These are phyloP conservation scores for Hypoxylon subgilvum DNA, from an alignment of 495 filamentous ascomycete genomes.

Conservation along the genomic window DNA sequence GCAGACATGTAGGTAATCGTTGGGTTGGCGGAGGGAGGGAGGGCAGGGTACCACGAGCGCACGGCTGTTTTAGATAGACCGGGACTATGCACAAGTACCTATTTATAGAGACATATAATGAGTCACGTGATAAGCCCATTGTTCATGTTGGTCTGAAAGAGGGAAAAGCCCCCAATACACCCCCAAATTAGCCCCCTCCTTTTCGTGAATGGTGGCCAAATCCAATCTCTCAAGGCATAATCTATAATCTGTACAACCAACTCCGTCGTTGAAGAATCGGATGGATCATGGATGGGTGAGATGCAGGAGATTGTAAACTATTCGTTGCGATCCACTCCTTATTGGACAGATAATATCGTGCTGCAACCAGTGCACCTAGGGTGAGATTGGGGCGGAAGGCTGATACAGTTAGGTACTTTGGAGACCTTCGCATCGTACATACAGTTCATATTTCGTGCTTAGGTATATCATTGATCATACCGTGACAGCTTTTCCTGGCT, in stretches of 20 bases:
- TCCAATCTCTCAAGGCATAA: too few relatives aligned
- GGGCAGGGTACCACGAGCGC: slow-evolving; percentile 33
- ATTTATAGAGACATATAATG: slow-evolving; percentile 15
- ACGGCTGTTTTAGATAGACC: slow-evolving; percentile 39
- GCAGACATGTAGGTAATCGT: too few relatives aligned
- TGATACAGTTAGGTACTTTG: slow-evolving; percentile 7
- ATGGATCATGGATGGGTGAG: not conserved
- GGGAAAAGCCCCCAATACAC: not conserved
- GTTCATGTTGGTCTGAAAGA: slow-evolving; percentile 1
- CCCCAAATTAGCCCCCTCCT: not conserved
- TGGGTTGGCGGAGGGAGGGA: slow-evolving; percentile 27
- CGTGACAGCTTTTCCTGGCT: slow-evolving; percentile 15
- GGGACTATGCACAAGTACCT: slow-evolving; percentile 24
- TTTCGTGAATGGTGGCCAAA: not conserved
- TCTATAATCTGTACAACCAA: slow-evolving; percentile 5
- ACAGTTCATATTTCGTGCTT: not conserved
- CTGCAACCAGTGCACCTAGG: too few relatives aligned
- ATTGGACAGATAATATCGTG: slow-evolving; percentile 23
- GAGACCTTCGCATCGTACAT: not conserved
- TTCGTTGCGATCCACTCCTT: not conserved
- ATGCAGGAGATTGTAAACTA: not conserved
- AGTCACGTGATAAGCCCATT: slow-evolving; percentile 22
- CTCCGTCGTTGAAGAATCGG: not conserved
- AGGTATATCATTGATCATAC: slow-evolving; percentile 15
- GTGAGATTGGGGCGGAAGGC: slow-evolving; percentile 23